Conservation (phyloP, 768 basidiomycete species). For the Leccinum longicurvipes region DNA sequence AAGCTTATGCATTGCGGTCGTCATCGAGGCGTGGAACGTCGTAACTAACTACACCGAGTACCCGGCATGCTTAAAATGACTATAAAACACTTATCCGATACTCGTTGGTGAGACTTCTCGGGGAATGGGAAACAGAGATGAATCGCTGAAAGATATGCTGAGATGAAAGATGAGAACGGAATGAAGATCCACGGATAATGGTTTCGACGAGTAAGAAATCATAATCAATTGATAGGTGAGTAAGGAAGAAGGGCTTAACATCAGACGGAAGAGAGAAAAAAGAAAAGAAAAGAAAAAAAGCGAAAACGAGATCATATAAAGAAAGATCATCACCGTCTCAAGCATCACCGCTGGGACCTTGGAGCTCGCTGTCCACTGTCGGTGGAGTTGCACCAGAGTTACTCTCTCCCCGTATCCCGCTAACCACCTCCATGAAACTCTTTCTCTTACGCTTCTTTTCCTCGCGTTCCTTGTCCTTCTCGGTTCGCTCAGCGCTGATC, state of each 20-base stretch:
- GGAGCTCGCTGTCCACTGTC: constrained; percentile 19
- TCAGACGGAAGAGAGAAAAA: neutral
- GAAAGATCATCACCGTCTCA: constrained; percentile 6
- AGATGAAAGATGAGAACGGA: constrained; percentile 6
- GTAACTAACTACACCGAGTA: constrained; percentile 22
- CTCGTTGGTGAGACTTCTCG: constrained; percentile 3
- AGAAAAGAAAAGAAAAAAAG: constrained; percentile 8
- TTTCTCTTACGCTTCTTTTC: constrained; percentile 63
- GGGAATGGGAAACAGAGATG: neutral
- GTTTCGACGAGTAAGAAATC: constrained; percentile 10
- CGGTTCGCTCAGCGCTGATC: constrained; percentile 45
- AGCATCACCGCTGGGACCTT: constrained; percentile 6
- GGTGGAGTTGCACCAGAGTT: constrained; percentile 34
- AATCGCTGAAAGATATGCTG: constrained; percentile 13
- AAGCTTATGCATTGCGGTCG: constrained; percentile 14
- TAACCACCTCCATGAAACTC: constrained; percentile 45
- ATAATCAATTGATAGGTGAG: constrained; percentile 8
- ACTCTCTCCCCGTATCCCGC: constrained; percentile 27
- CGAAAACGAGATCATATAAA: constrained; percentile 9
- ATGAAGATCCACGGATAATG: constrained; percentile 15
- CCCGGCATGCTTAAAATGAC: constrained; percentile 3
- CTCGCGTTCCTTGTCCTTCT: constrained; percentile 53
- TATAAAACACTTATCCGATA: constrained; percentile 22
- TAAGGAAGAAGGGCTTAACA: neutral
- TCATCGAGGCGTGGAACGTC: constrained; percentile 19